Percentiles rank a stretch among this genome's conserved stretches.
phyloP scores from a whole-genome alignment of 768 basidiomycete species.

The Leccinum truebloodii region DNA sequence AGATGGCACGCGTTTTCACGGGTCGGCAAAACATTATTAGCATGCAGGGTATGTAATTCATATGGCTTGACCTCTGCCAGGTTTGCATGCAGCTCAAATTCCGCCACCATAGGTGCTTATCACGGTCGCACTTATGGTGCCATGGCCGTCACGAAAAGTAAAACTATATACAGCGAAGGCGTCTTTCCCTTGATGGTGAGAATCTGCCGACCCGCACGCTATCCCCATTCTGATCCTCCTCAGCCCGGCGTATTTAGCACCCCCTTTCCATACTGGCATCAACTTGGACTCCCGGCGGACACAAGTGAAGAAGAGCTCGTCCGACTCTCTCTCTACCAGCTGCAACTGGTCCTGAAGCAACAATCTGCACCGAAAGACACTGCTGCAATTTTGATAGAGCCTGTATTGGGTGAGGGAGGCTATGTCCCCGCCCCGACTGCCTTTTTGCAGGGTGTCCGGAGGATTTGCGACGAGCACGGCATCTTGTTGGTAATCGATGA shows the following conservation, averaged over 20 bases:
- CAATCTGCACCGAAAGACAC: slow-evolving; percentile 84
- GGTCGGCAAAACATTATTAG: slow-evolving; percentile 84
- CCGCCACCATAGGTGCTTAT: slow-evolving; percentile 57
- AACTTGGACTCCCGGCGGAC: slow-evolving; percentile 56
- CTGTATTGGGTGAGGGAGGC: slow-evolving; percentile 93
- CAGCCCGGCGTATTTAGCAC: slow-evolving; percentile 82
- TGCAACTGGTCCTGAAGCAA: slow-evolving; percentile 77
- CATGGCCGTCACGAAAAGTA: slow-evolving; percentile 92
- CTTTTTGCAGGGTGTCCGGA: slow-evolving; percentile 78
- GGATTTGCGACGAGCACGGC: slow-evolving; percentile 83
- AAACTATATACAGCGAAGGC: slow-evolving; percentile 86
- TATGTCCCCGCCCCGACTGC: slow-evolving; percentile 85
- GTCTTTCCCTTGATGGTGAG: slow-evolving; percentile 81
- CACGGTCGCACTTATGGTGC: slow-evolving; percentile 94
- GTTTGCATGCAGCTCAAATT: slow-evolving; percentile 4
- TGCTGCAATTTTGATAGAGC: slow-evolving; percentile 92
- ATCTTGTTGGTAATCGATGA: slow-evolving; percentile 87
- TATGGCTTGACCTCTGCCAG: neutral
- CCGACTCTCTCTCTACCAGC: slow-evolving; percentile 69
- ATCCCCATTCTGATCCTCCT: slow-evolving; percentile 1
- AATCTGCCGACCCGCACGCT: neutral
- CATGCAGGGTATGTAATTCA: slow-evolving; percentile 68
- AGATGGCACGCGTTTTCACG: slow-evolving; percentile 80
- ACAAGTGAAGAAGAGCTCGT: slow-evolving; percentile 61
- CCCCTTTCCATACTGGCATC: slow-evolving; percentile 95